These are phyloP conservation scores for Microsporum ferrugineum DNA, from an alignment of 2,329 filamentous ascomycete genomes.

Conservation along the genomic window DNA sequence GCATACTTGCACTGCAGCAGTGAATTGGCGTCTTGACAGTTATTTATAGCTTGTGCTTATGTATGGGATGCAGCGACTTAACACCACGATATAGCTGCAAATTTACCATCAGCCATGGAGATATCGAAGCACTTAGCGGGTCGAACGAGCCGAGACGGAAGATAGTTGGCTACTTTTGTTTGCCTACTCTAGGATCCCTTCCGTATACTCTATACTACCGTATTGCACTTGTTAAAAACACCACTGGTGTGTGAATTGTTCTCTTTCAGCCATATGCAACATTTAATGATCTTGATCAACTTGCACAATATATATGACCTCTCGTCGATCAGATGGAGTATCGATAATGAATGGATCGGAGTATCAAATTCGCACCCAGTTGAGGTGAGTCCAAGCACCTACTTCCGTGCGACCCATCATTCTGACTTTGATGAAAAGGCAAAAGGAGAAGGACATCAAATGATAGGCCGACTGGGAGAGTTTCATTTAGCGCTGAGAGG, in stretches of 20 bases:
- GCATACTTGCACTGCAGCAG: too few relatives aligned
- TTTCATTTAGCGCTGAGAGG: slow-evolving; percentile 2
- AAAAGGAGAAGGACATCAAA: background rate
- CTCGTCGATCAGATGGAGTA: background rate
- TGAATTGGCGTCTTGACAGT: background rate
- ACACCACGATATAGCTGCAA: background rate
- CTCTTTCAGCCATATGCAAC: background rate
- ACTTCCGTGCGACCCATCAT: background rate
- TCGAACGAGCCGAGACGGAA: background rate
- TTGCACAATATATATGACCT: background rate
- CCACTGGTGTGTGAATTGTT: background rate
- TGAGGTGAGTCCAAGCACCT: background rate
- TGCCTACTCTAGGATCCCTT: background rate
- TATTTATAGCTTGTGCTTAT: background rate
- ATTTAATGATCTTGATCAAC: background rate
- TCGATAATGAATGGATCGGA: background rate
- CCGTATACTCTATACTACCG: background rate
- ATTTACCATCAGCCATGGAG: background rate
- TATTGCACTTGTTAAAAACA: background rate
- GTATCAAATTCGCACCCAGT: background rate
- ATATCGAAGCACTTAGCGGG: background rate
- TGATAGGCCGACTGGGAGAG: background rate
- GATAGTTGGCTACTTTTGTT: background rate
- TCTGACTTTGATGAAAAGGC: background rate
- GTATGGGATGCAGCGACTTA: background rate